These are phyloP conservation scores for Dothistroma septosporum DNA, from an alignment of 2,329 filamentous ascomycete genomes.

Conservation along the genomic window DNA sequence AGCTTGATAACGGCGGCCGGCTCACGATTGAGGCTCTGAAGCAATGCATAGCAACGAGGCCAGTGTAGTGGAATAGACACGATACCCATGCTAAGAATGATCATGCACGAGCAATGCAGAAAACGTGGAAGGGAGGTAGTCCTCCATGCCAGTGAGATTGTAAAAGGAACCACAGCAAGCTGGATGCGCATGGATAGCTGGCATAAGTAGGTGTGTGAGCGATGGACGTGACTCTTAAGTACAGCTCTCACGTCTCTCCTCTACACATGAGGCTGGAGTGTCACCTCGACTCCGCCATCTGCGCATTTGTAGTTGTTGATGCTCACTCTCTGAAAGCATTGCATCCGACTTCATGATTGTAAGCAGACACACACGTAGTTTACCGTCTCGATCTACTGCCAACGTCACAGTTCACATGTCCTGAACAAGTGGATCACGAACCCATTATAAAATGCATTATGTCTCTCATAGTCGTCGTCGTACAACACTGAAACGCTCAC, in stretches of 20 bases:
- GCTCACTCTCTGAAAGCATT: not conserved
- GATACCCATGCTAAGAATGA: not conserved
- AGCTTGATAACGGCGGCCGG: not conserved
- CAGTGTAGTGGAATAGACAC: not conserved
- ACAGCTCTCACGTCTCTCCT: not conserved
- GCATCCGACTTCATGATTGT: no score
- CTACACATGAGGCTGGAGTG: not conserved
- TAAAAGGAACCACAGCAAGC: not conserved
- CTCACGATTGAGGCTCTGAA: not conserved
- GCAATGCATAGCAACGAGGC: not conserved
- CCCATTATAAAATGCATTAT: conserved; percentile 3
- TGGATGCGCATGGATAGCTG: not conserved
- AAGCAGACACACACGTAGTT: no score
- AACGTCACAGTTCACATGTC: no score
- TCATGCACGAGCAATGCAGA: not conserved
- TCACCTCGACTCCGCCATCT: not conserved
- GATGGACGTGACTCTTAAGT: not conserved
- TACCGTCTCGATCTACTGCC: no score
- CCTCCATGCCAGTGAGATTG: not conserved
- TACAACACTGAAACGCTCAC: conserved; percentile 5
- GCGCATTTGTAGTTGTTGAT: not conserved
- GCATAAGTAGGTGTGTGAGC: not conserved
- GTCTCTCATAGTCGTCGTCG: conserved; percentile 8
- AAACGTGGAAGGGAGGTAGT: not conserved
- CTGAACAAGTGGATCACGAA: not conserved